Conservation (phyloP, 495 filamentous ascomycete species). For the Parathielavia hyrcaniae region DNA sequence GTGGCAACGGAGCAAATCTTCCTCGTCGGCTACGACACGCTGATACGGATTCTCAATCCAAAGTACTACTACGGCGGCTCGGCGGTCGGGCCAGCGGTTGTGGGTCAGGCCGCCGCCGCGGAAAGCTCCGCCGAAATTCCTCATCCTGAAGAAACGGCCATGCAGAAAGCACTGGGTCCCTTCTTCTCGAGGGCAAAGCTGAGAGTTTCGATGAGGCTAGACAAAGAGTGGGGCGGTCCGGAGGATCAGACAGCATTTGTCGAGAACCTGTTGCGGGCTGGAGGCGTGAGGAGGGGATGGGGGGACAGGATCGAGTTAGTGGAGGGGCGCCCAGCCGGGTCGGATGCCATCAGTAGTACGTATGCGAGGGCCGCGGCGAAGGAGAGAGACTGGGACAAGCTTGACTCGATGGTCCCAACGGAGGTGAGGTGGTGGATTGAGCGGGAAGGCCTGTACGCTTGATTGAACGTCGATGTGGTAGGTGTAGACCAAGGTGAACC, state of each 20-base stretch:
- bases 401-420: conserved; percentile 58
- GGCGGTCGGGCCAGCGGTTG: too few relatives aligned
- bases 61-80: too few relatives aligned
- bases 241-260: conserved; percentile 58
- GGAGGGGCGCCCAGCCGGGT: conserved; percentile 49
- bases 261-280: conserved; percentile 43
- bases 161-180: conserved; percentile 50
- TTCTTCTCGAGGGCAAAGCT: conserved; percentile 68
- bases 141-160: conserved; percentile 23
- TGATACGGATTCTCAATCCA: conserved; percentile 72
- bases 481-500: too few relatives aligned
- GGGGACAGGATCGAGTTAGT: conserved; percentile 63
- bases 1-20: conserved; percentile 67
- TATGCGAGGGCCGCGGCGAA: conserved; percentile 60
- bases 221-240: conserved; percentile 56
- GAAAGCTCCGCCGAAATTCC: too few relatives aligned
- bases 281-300: conserved; percentile 58
- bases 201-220: conserved; percentile 64
- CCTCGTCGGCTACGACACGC: conserved; percentile 80
- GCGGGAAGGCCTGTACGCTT: conserved; percentile 47
- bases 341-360: conserved; percentile 68
- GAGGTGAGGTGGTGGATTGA: conserved; percentile 57
- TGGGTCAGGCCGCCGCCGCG: too few relatives aligned
- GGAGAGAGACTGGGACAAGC: conserved; percentile 45
- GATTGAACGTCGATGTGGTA: conserved; percentile 6